A percentile compares a stretch with the other conserved stretches of the same genome.
Evolutionary conservation across 768 basidiomycete genomes (phyloP).

Genomic region (Fomitopsis pulvina): DNA sequence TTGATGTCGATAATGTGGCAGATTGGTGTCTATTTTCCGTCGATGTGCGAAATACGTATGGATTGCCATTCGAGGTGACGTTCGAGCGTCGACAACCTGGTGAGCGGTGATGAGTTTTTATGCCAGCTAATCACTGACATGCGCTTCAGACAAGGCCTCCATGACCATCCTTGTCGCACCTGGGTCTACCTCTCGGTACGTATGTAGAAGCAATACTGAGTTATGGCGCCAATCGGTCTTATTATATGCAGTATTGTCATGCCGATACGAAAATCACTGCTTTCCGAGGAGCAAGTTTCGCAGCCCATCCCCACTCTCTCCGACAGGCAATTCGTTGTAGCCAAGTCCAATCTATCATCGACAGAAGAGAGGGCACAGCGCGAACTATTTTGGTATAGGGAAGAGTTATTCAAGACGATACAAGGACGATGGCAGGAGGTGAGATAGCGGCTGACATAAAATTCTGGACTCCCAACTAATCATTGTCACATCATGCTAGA

Average conservation of each 20-base stretch:
- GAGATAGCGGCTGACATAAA: no score
- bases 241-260: slow-evolving; percentile 47
- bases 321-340: slow-evolving; percentile 86
- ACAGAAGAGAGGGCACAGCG: slow-evolving; percentile 58
- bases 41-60: slow-evolving; percentile 90
- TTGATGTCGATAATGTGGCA: slow-evolving; percentile 41
- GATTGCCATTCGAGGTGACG: slow-evolving; percentile 83
- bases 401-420: slow-evolving; percentile 69
- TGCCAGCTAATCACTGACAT: not conserved
- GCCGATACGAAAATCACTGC: slow-evolving; percentile 62
- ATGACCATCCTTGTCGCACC: slow-evolving; percentile 69
- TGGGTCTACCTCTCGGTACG: slow-evolving; percentile 78
- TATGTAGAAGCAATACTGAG: not conserved
- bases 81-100: slow-evolving; percentile 66
- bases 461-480: not conserved
- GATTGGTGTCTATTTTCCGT: slow-evolving; percentile 85
- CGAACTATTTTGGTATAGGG: slow-evolving; percentile 95
- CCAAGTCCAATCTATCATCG: slow-evolving; percentile 56
- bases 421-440: slow-evolving; percentile 86
- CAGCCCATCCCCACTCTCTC: slow-evolving; percentile 78
- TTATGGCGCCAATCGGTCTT: slow-evolving; percentile 1
- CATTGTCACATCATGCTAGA: slow-evolving; percentile 36
- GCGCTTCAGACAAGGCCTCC: slow-evolving; percentile 20
- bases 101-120: slow-evolving; percentile 14
- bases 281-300: slow-evolving; percentile 52